These are phyloP conservation scores for Penicillium sp. DNA, from an alignment of 2,329 filamentous ascomycete genomes.

Conservation along the genomic window DNA sequence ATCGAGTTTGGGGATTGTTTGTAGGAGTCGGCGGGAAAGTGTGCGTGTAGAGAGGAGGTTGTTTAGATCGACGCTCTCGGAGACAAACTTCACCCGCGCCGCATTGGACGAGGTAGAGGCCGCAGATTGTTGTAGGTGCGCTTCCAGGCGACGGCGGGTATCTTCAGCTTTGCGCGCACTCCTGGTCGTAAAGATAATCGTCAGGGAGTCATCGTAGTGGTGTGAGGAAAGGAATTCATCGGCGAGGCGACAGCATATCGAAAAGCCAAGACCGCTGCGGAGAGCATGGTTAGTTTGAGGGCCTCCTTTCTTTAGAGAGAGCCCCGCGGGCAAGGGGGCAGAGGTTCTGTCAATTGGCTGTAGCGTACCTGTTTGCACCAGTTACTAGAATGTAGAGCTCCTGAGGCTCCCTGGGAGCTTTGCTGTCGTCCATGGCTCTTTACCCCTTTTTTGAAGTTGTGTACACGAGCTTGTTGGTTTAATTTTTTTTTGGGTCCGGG, in stretches of 20 bases:
- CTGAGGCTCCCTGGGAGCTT: conserved; percentile 21
- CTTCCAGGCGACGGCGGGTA: conserved; percentile 69
- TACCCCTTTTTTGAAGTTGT: neutral
- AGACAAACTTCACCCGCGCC: conserved; percentile 57
- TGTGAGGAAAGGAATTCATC: conserved; percentile 82
- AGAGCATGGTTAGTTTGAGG: conserved; percentile 19
- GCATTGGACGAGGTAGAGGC: conserved; percentile 47
- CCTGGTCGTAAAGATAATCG: conserved; percentile 84
- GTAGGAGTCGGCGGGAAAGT: conserved; percentile 58
- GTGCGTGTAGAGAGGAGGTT: conserved; percentile 61
- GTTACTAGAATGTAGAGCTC: conserved; percentile 70
- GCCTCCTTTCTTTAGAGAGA: neutral
- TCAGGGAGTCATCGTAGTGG: conserved; percentile 70
- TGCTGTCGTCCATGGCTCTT: conserved; percentile 25
- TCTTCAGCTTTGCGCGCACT: conserved; percentile 74
- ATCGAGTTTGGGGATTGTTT: conserved; percentile 72
- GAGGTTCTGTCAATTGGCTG: conserved; percentile 5
- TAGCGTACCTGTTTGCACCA: conserved; percentile 78
- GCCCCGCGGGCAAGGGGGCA: neutral
- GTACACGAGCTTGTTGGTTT: conserved; percentile 11
- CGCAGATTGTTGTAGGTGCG: conserved; percentile 61
- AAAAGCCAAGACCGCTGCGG: conserved; percentile 81
- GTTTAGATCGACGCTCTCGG: conserved; percentile 65
- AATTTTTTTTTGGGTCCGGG: conserved; percentile 17
- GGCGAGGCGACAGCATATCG: conserved; percentile 81